Evolutionary conservation across 176 grass and related monocot genomes (phyloP).

Genomic region (Areca catechu): DNA sequence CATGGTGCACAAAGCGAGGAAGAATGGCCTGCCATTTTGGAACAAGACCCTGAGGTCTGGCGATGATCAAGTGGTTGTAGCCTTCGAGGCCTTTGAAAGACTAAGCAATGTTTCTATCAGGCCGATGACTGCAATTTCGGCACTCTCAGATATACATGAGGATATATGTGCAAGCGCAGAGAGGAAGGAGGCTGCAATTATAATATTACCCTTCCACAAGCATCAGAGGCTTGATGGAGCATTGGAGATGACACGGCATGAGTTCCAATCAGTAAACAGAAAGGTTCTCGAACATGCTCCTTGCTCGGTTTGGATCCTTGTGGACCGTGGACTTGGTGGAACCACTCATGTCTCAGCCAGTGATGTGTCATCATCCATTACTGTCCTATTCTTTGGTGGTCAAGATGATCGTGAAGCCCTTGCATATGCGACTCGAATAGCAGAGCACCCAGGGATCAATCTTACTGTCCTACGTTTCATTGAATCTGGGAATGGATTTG

Average conservation of each 20-base stretch:
- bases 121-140: not conserved
- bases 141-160: not conserved
- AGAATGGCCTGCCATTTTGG: not conserved
- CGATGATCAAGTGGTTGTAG: not conserved
- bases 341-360: not conserved
- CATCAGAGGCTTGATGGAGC: conserved; percentile 1
- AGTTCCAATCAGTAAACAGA: not conserved
- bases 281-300: conserved; percentile 1
- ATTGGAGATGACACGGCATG: not conserved
- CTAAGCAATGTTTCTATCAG: not conserved
- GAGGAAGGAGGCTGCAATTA: not conserved
- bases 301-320: not conserved
- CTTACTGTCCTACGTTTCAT: not conserved
- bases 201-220: not conserved
- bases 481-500: not conserved
- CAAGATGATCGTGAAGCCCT: not conserved
- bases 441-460: not conserved
- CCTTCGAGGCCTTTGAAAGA: conserved; percentile 1
- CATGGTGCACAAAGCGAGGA: conserved; percentile 4
- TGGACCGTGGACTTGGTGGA: not conserved
- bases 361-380: not conserved
- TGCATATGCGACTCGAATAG: not conserved
- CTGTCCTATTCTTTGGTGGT: not conserved
- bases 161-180: not conserved
- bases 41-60: not conserved